Base-by-base conservation (phyloP, 345 rosid genomes). In the Clausena lansium region DNA sequence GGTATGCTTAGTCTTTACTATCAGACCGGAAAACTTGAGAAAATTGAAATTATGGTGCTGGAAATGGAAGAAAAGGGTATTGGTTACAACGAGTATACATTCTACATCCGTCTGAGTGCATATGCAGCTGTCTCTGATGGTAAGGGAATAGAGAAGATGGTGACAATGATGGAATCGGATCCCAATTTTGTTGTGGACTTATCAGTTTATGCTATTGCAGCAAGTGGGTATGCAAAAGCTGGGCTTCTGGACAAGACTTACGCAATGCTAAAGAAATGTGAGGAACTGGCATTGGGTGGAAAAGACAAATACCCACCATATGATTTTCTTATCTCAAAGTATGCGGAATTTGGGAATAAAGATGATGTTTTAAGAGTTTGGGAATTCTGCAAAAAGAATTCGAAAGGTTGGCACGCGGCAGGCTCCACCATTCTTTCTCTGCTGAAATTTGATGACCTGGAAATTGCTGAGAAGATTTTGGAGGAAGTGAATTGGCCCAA, bases 371-470 rank as follows among this genome's bases (percentile, higher is more conserved):
- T 77, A 64, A 80, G 88, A 76, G 3, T 86, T 60, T 89, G 92
- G 90, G 76, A 84, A 71, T 35, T 66, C n/a, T 82, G 73, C 76
- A 80, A 84, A 80, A 74, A 77, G 62, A 57, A 62, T 2, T 22
- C 1, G 1, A 81, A 38, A 75, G 70, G 79, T 27, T 64, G 19
- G 24, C 83, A 84, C 35, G 57, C 6, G 19, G 87, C 82, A 27
- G 11, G 6, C 35, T 1, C 19, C 2, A 28, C 85, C 68, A 32
- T 88, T 15, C 9, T 32, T 7, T 75, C 88, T 58, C 32, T 86
- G 50, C 4, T 82, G 85, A 86, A 80, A 82, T 61, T 84, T 33
- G 82, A 86, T 32, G 91, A 86, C 79, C 7, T 86, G 33, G 86
- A 82, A 69, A 64, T n/a, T 67, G 91, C 83, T 7, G 88, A 86